Conservation (phyloP, 2,329 filamentous ascomycete species). For the Pestalotiopsis sp. region DNA sequence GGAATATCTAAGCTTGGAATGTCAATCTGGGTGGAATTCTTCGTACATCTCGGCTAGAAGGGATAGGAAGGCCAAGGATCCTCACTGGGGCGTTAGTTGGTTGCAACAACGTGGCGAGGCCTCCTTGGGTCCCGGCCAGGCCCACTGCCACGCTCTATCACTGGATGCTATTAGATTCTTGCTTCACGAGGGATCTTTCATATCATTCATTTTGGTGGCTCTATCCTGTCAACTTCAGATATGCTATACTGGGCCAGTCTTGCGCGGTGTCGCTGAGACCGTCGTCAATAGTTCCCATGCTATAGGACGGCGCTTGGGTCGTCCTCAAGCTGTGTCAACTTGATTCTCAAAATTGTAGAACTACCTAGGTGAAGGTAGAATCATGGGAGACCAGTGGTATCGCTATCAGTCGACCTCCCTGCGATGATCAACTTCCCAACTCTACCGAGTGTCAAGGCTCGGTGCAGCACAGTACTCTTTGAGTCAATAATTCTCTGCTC, state of each 20-base stretch:
- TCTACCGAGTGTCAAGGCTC: no score
- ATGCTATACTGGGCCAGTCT: constrained; percentile 2
- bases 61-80: constrained; percentile 27
- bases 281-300: not conserved
- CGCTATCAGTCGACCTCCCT: no score
- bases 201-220: constrained; percentile 9
- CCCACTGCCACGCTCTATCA: constrained; percentile 31
- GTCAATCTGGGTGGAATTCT: not conserved
- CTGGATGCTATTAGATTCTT: constrained; percentile 21
- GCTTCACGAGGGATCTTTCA: constrained; percentile 14
- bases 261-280: not conserved
- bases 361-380: no score
- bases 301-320: not conserved
- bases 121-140: constrained; percentile 28
- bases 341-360: not conserved
- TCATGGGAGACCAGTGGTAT: no score
- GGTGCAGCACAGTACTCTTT: no score
- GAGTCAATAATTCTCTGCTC: not conserved
- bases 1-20: constrained; percentile 22
- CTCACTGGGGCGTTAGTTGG: constrained; percentile 22
- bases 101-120: constrained; percentile 32
- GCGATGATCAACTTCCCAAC: no score
- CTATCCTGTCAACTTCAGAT: constrained; percentile 19
- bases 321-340: not conserved
- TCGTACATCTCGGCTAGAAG: constrained; percentile 19